Evolutionary conservation across 192 early-diverging fungal genomes (phyloP).

Genomic region (Cetraspora pellucida): DNA sequence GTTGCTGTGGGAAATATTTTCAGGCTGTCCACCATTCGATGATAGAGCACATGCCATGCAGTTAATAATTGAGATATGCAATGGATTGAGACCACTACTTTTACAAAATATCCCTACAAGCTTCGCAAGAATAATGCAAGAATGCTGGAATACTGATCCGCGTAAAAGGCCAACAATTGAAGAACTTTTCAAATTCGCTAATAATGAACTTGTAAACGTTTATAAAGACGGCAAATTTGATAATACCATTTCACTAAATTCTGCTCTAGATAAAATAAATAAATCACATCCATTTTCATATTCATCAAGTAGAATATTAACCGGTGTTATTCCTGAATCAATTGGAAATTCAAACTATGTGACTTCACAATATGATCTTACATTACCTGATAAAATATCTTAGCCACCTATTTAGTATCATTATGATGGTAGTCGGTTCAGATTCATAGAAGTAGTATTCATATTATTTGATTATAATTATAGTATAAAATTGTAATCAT

Average conservation of each 20-base stretch:
- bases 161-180: slow-evolving; percentile 10
- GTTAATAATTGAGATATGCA: not conserved
- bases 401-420: too few relatives aligned
- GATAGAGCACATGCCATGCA: not conserved
- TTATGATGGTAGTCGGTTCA: too few relatives aligned
- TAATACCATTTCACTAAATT: not conserved
- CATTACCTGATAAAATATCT: too few relatives aligned
- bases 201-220: not conserved
- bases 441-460: too few relatives aligned
- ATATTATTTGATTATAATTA: too few relatives aligned
- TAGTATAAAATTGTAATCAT: too few relatives aligned
- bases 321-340: not conserved
- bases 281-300: not conserved
- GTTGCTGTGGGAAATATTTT: slow-evolving; percentile 48
- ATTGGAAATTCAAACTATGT: too few relatives aligned
- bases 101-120: not conserved
- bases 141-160: slow-evolving; percentile 4
- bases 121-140: not conserved
- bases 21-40: slow-evolving; percentile 41
- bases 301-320: not conserved
- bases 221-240: not conserved
- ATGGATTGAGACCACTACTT: not conserved
- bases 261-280: not conserved
- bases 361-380: too few relatives aligned
- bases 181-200: not conserved